A percentile compares a stretch with the other conserved stretches of the same genome.
Conservation (phyloP, 1,284 basidiomycete genomes). For the Wolfiporia cocos region DNA sequence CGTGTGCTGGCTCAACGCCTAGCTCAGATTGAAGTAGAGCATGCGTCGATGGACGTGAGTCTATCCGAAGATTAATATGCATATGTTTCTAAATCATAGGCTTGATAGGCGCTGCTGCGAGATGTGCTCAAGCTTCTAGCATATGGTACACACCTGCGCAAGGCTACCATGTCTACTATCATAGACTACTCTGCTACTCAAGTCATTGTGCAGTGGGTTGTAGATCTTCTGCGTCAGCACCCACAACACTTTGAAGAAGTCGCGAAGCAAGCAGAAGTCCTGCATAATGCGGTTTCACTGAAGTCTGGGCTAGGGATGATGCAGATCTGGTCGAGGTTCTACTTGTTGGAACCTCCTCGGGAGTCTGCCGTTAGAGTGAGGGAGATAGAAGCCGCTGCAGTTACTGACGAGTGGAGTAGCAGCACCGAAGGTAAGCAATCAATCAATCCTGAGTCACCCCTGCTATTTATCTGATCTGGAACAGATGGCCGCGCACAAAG, state of each 20-base stretch:
- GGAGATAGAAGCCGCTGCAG: no score
- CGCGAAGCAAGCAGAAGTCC: background rate
- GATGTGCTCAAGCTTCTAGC: slow-evolving; percentile 1
- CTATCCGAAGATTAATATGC: no score
- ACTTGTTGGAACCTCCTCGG: no score
- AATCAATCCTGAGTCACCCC: no score
- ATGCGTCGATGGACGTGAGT: no score
- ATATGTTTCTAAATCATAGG: no score
- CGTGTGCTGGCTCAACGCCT: no score
- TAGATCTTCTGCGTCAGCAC: slow-evolving; percentile 2
- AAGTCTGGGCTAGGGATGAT: slow-evolving; percentile 14
- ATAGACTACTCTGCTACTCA: slow-evolving; percentile 18
- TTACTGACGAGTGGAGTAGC: no score
- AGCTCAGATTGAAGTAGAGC: no score
- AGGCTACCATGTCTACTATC: background rate
- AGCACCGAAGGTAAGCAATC: no score
- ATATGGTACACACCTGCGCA: background rate
- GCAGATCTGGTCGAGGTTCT: slow-evolving; percentile 14
- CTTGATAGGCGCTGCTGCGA: background rate
- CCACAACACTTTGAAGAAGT: background rate
- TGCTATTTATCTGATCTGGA: slow-evolving; percentile 12
- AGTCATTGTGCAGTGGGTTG: slow-evolving; percentile 9
- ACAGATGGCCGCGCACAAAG: slow-evolving; percentile 28
- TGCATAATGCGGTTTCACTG: slow-evolving; percentile 12
- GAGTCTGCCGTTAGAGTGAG: no score